Evolutionary conservation across 805 yeast species (phyloP).

Genomic region (Lachancea waltii): DNA sequence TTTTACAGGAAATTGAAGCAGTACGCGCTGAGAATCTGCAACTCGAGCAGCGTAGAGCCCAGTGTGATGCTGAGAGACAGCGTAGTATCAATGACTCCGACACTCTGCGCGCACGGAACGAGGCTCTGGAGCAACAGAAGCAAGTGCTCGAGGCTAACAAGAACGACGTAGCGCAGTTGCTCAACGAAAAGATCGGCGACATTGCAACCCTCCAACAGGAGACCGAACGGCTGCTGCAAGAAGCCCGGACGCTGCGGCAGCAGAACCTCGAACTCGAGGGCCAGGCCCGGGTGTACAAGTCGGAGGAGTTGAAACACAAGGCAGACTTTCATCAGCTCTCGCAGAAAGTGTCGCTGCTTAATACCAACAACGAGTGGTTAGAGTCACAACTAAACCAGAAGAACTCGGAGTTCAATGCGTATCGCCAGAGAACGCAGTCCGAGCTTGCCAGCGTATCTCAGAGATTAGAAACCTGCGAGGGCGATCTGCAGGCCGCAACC

Average conservation of each 20-base stretch:
- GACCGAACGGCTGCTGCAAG: constrained; percentile 12
- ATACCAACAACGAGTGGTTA: constrained; percentile 37
- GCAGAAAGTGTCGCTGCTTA: constrained; percentile 39
- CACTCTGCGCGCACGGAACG: constrained; percentile 7
- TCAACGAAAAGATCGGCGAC: constrained; percentile 28
- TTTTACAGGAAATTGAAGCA: constrained; percentile 20
- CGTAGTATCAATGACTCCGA: constrained; percentile 9
- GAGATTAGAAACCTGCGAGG: constrained; percentile 4
- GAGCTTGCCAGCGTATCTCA: constrained; percentile 14
- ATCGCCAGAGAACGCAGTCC: constrained; percentile 21
- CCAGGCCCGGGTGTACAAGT: constrained; percentile 29
- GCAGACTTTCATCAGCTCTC: constrained; percentile 34
- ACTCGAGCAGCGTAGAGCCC: constrained; percentile 18
- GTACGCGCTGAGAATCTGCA: constrained; percentile 18
- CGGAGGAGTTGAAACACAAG: constrained; percentile 27
- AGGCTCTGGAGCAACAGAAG: constrained; percentile 12
- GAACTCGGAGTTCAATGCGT: constrained; percentile 28
- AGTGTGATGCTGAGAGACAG: constrained; percentile 10
- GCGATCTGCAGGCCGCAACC: constrained; percentile 4
- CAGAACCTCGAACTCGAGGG: constrained; percentile 36
- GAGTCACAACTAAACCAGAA: constrained; percentile 35
- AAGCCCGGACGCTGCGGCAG: constrained; percentile 36
- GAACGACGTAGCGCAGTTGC: constrained; percentile 19
- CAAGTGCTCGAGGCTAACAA: constrained; percentile 19
- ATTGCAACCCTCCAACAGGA: constrained; percentile 20